Percentiles rank a stretch among this genome's conserved stretches.
Conservation (phyloP, 2,329 filamentous ascomycete species). For the Apiospora pterosperma region DNA sequence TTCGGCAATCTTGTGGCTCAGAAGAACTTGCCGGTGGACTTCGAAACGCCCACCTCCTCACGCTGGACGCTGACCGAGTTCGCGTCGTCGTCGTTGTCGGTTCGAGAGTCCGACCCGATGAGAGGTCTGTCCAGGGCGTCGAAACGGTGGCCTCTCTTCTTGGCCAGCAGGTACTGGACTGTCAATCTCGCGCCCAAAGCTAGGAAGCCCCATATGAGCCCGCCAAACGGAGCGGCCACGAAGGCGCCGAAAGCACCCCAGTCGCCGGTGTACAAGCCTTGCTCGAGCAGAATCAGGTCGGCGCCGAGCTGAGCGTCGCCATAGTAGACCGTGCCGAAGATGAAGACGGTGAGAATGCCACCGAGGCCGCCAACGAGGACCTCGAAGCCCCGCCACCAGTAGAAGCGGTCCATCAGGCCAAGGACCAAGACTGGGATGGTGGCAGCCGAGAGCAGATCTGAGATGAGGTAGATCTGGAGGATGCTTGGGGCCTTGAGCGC, state of each 20-base stretch:
- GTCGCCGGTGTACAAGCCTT: conserved; percentile 72
- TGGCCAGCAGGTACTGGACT: conserved; percentile 56
- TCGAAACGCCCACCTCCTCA: conserved; percentile 30
- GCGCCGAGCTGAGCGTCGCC: conserved; percentile 61
- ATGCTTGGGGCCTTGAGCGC: conserved; percentile 72
- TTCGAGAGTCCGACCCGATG: conserved; percentile 9
- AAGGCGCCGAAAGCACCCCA: conserved; percentile 85
- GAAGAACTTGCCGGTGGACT: conserved; percentile 52
- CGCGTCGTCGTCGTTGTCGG: conserved; percentile 19
- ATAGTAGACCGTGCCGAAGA: conserved; percentile 79
- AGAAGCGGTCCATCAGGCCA: conserved; percentile 62
- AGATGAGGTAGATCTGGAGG: conserved; percentile 79
- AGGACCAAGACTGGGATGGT: conserved; percentile 72
- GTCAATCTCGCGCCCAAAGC: conserved; percentile 59
- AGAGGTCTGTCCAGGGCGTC: conserved; percentile 60
- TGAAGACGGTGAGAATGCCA: conserved; percentile 74
- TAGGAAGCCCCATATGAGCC: conserved; percentile 65
- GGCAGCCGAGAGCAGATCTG: conserved; percentile 73
- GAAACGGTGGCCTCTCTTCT: conserved; percentile 58
- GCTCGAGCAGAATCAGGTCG: conserved; percentile 66
- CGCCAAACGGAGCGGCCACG: conserved; percentile 73
- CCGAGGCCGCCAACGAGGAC: conserved; percentile 75
- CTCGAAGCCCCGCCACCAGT: conserved; percentile 79
- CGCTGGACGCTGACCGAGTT: conserved; percentile 23
- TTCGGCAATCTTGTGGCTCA: conserved; percentile 22